phyloP scores from a whole-genome alignment of 2,329 filamentous ascomycete genomes.

The Ophiosphaerella narmari region DNA sequence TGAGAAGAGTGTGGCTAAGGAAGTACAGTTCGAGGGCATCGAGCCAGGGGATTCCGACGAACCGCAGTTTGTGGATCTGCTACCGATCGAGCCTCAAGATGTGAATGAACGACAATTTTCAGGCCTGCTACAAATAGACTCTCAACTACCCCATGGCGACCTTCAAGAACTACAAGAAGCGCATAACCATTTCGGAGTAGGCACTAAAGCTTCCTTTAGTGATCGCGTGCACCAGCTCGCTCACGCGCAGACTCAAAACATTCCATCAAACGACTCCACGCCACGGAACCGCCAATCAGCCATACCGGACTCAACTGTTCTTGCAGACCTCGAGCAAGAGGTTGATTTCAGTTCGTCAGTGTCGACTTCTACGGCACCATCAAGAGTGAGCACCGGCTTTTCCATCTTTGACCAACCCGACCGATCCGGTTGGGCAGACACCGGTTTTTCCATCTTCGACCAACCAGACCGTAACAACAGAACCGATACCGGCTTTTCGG shows the following conservation, averaged over 20 bases:
- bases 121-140: conserved; percentile 23
- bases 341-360: conserved; percentile 35
- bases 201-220: conserved; percentile 39
- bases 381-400: conserved; percentile 33
- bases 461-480: conserved; percentile 18
- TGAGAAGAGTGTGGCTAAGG: no score
- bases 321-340: conserved; percentile 40
- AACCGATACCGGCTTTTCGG: conserved; percentile 23
- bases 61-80: conserved; percentile 24
- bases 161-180: conserved; percentile 11
- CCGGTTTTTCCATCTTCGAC: conserved; percentile 32
- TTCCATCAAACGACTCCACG: conserved; percentile 1
- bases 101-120: conserved; percentile 10
- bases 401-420: conserved; percentile 29
- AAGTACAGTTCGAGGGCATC: no score
- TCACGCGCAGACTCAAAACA: conserved; percentile 14
- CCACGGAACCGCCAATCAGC: conserved; percentile 12
- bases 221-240: conserved; percentile 40
- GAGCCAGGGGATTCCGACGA: no score
- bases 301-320: conserved; percentile 23
- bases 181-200: conserved; percentile 21
- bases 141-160: conserved; percentile 12
- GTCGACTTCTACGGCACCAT: conserved; percentile 27
- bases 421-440: conserved; percentile 16
- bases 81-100: conserved; percentile 13